Conservation (phyloP, 2,329 filamentous ascomycete species). For the Pseudonectria buxi region DNA sequence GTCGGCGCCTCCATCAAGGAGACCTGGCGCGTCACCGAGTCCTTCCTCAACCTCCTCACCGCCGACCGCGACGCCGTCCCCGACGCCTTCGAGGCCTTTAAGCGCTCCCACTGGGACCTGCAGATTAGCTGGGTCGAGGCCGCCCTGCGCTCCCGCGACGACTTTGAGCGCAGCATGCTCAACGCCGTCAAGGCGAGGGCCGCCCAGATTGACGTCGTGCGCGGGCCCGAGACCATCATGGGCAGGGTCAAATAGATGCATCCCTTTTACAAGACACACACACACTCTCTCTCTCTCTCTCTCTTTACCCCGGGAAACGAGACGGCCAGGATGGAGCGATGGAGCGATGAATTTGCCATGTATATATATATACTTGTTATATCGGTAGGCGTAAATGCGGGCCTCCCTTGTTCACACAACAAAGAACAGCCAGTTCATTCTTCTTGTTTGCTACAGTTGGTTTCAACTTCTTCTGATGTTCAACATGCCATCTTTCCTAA, state of each 20-base stretch:
- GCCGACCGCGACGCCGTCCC: conserved; percentile 67
- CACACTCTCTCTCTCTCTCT: too few relatives aligned
- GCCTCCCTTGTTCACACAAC: too few relatives aligned
- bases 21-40: conserved; percentile 87
- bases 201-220: conserved; percentile 74
- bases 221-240: conserved; percentile 90
- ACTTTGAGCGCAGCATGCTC: conserved; percentile 87
- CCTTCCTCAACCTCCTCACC: conserved; percentile 72
- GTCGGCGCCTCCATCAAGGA: conserved; percentile 71
- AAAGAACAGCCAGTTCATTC: too few relatives aligned
- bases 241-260: conserved; percentile 66
- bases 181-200: conserved; percentile 81
- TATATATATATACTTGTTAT: too few relatives aligned
- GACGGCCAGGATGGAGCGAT: too few relatives aligned
- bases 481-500: too few relatives aligned
- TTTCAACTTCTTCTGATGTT: too few relatives aligned
- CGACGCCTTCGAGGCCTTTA: conserved; percentile 76
- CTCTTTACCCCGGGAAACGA: too few relatives aligned
- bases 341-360: too few relatives aligned
- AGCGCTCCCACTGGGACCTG: conserved; percentile 84
- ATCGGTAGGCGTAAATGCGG: too few relatives aligned
- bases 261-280: too few relatives aligned
- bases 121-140: conserved; percentile 95
- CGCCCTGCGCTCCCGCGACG: conserved; percentile 77
- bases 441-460: too few relatives aligned